A percentile compares a stretch with the other conserved stretches of the same genome.
Evolutionary conservation across 2,329 filamentous ascomycete genomes (phyloP).

Genomic region (Penicillium sp.): DNA sequence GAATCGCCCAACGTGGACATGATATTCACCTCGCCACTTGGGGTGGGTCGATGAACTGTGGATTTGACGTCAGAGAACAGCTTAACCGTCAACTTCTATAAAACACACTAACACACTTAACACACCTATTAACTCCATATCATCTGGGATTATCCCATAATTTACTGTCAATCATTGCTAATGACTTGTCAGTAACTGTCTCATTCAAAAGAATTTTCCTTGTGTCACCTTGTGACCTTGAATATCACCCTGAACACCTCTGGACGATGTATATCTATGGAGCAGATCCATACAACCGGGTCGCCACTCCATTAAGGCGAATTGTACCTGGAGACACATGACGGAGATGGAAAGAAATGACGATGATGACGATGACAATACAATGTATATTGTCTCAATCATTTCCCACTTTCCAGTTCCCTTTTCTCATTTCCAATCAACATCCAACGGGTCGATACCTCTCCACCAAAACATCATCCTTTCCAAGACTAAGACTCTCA

Average conservation of each 20-base stretch:
- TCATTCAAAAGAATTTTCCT: not conserved
- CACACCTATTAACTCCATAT: not conserved
- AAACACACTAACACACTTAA: not conserved
- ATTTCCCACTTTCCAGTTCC: not conserved
- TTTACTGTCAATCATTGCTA: not conserved
- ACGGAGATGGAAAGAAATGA: not conserved
- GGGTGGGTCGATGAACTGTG: not conserved
- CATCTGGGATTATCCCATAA: not conserved
- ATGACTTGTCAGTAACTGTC: not conserved
- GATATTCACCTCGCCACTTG: not conserved
- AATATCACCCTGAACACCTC: not conserved
- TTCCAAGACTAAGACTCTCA: conserved; percentile 40
- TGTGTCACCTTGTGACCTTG: not conserved
- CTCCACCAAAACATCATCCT: conserved; percentile 31
- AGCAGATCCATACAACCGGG: not conserved
- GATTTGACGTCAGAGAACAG: conserved; percentile 6
- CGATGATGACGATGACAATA: not conserved
- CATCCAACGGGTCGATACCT: conserved; percentile 15
- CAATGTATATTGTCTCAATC: not conserved
- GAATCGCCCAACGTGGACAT: not conserved
- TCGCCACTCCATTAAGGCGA: not conserved
- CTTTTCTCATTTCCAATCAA: not conserved
- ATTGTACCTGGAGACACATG: not conserved
- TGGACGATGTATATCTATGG: not conserved
- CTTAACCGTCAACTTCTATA: not conserved